Evolutionary conservation across 352 stramenopile species (phyloP).

Genomic region (Globisporangium heterothallicum): DNA sequence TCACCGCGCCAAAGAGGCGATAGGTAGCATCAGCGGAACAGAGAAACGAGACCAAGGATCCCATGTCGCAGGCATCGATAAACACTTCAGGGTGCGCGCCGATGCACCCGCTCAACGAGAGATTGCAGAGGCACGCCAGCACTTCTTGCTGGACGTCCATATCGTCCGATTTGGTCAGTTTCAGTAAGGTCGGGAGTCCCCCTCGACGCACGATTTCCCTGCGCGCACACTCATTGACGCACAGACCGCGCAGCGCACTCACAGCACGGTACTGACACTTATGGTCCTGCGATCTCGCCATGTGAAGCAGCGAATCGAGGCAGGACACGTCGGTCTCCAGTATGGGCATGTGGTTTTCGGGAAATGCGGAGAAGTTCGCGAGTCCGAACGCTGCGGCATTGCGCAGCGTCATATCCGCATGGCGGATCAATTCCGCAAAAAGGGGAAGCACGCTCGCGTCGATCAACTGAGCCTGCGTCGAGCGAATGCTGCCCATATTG

Average conservation of each 20-base stretch:
- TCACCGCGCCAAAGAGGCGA: constrained; percentile 93
- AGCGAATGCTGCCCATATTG: constrained; percentile 87
- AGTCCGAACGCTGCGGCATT: constrained; percentile 90
- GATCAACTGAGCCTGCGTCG: constrained; percentile 81
- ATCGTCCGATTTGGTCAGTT: constrained; percentile 89
- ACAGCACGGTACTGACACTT: constrained; percentile 90
- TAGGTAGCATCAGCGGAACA: constrained; percentile 94
- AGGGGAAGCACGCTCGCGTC: constrained; percentile 69
- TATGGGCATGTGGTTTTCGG: constrained; percentile 87
- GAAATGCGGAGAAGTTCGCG: constrained; percentile 92
- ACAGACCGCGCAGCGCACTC: constrained; percentile 89
- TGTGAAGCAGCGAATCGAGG: constrained; percentile 49
- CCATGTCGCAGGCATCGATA: constrained; percentile 87
- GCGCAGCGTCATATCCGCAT: constrained; percentile 79
- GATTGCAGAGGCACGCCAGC: constrained; percentile 95
- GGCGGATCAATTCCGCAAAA: constrained; percentile 62
- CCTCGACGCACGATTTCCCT: constrained; percentile 87
- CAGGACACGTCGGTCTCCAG: constrained; percentile 42
- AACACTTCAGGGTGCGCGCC: constrained; percentile 87
- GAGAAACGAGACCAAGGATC: constrained; percentile 91
- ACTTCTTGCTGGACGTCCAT: constrained; percentile 95
- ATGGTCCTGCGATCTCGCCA: constrained; percentile 53
- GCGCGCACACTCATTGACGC: constrained; percentile 80
- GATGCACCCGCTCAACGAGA: constrained; percentile 94
- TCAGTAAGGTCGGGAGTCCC: constrained; percentile 84